Percentiles rank a stretch among this genome's conserved stretches.
phyloP scores from a whole-genome alignment of 2,329 filamentous ascomycete species.

The Dothistroma pini region DNA sequence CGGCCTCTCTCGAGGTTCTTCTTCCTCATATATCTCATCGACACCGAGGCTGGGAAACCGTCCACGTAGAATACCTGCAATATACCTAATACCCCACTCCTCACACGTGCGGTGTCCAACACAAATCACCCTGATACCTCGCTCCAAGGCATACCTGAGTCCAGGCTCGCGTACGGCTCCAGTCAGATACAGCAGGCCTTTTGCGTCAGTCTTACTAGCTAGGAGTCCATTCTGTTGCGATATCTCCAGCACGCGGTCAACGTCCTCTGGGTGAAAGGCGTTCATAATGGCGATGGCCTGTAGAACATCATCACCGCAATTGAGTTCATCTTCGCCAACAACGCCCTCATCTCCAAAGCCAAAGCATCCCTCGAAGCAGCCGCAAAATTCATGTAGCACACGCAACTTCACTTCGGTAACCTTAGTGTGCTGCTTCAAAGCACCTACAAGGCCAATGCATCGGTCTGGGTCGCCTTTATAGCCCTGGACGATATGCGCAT shows the following conservation, averaged over 20 bases:
- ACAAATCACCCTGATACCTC: conserved; percentile 36
- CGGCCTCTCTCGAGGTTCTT: conserved; percentile 14
- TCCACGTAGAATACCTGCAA: conserved; percentile 30
- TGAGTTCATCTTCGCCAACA: neutral
- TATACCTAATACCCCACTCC: conserved; percentile 40
- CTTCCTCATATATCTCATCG: conserved; percentile 38
- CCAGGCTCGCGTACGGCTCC: conserved; percentile 37
- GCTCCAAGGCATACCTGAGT: conserved; percentile 32
- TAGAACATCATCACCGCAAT: neutral
- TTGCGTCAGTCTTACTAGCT: conserved; percentile 6
- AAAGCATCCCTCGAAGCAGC: conserved; percentile 1
- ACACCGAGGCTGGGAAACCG: conserved; percentile 34
- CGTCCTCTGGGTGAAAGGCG: conserved; percentile 38
- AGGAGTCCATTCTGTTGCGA: conserved; percentile 22
- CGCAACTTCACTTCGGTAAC: neutral
- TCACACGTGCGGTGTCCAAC: conserved; percentile 39
- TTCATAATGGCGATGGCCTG: conserved; percentile 39
- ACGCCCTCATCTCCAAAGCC: conserved; percentile 15
- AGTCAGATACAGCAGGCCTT: conserved; percentile 39
- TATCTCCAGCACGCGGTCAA: conserved; percentile 34
- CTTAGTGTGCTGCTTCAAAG: conserved; percentile 23
- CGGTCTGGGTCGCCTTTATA: conserved; percentile 39
- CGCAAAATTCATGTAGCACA: neutral
- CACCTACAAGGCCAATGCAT: conserved; percentile 36
- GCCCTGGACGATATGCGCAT: conserved; percentile 33